phyloP scores from a whole-genome alignment of 2,329 filamentous ascomycete species.

The Trichoderma sp. region DNA sequence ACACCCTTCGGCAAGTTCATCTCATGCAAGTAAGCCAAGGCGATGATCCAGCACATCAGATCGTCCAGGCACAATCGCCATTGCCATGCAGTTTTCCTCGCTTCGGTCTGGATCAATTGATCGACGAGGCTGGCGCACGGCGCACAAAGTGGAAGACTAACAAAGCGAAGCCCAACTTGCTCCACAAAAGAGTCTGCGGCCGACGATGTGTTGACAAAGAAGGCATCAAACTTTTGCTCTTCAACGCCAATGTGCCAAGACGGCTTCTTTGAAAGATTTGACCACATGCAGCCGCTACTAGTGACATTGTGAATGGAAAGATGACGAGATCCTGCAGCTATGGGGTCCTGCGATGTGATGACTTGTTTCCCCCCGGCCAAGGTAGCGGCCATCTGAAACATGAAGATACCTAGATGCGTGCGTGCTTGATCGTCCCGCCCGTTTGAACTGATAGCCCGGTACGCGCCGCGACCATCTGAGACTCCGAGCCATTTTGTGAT shows the following conservation, averaged over 20 bases:
- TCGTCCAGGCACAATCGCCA: slow-evolving; percentile 7
- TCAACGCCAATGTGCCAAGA: not conserved
- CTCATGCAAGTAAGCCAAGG: slow-evolving; percentile 6
- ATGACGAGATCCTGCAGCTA: not conserved
- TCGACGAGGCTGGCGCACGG: slow-evolving; percentile 11
- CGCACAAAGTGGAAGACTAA: not conserved
- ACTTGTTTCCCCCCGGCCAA: slow-evolving; percentile 11
- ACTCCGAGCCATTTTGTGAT: not conserved
- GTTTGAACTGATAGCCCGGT: slow-evolving; percentile 15
- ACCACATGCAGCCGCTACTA: not conserved
- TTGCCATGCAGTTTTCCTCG: not conserved
- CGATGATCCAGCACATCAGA: slow-evolving; percentile 17
- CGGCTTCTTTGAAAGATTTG: not conserved
- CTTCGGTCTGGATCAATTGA: slow-evolving; percentile 1
- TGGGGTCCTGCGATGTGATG: slow-evolving; percentile 14
- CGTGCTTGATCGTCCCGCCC: slow-evolving; percentile 31
- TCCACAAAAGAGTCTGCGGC: not conserved
- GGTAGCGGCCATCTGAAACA: slow-evolving; percentile 23
- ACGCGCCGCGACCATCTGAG: slow-evolving; percentile 7
- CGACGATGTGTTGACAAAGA: not conserved
- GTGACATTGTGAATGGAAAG: not conserved
- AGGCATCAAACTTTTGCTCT: not conserved
- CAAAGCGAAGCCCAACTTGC: not conserved
- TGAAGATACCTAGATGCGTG: slow-evolving; percentile 22
- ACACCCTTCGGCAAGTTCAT: not conserved